Evolutionary conservation across 2,329 filamentous ascomycete genomes (phyloP).

Genomic region (Calonectria honghensis): DNA sequence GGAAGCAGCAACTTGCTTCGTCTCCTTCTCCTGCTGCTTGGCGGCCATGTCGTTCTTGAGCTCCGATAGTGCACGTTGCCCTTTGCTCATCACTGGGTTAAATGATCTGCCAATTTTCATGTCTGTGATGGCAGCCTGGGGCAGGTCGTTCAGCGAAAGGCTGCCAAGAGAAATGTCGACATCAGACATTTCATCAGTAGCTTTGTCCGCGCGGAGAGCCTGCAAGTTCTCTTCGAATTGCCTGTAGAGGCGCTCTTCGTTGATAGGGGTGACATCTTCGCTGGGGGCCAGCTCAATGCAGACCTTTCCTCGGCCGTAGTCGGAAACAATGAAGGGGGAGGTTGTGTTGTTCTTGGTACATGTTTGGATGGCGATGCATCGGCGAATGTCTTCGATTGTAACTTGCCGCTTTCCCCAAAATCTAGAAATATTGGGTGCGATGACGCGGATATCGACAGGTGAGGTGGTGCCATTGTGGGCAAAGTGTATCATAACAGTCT

Average conservation of each 20-base stretch:
- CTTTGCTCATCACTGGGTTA: conserved; percentile 77
- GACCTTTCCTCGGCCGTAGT: conserved; percentile 73
- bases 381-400: conserved; percentile 78
- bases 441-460: conserved; percentile 77
- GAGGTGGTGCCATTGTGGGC: conserved; percentile 79
- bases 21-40: conserved; percentile 69
- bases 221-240: conserved; percentile 73
- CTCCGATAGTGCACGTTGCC: conserved; percentile 81
- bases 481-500: conserved; percentile 80
- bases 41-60: conserved; percentile 77
- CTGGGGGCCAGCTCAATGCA: conserved; percentile 74
- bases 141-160: conserved; percentile 71
- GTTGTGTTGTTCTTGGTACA: conserved; percentile 56
- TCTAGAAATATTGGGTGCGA: conserved; percentile 78
- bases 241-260: conserved; percentile 71
- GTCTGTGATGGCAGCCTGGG: conserved; percentile 60
- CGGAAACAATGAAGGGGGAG: conserved; percentile 67
- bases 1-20: conserved; percentile 59
- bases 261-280: conserved; percentile 62
- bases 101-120: conserved; percentile 63
- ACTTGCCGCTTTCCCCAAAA: conserved; percentile 84
- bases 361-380: conserved; percentile 78
- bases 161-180: conserved; percentile 54
- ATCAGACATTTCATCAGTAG: conserved; percentile 49
- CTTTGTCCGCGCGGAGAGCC: conserved; percentile 64